Evolutionary conservation across 768 basidiomycete species (phyloP).

Genomic region (Lentinula sp.): DNA sequence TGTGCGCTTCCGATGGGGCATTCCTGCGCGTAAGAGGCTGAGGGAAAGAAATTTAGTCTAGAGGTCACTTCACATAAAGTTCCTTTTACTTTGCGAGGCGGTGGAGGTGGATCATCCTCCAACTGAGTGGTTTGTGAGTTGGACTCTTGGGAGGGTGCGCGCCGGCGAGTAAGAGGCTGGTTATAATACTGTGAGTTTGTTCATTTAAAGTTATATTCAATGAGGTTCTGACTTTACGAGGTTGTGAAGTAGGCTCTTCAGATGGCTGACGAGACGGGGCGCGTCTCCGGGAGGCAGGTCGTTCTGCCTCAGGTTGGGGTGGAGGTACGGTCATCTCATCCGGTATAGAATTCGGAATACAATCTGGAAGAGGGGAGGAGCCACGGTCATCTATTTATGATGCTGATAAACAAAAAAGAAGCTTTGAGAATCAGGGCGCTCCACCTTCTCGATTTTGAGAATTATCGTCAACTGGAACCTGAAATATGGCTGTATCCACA

Average conservation of each 20-base stretch:
- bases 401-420: neutral
- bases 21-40: slow-evolving; percentile 38
- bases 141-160: neutral
- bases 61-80: neutral
- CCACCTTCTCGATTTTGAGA: slow-evolving; percentile 5
- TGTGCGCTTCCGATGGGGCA: too few relatives aligned
- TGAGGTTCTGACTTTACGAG: neutral
- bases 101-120: slow-evolving; percentile 10
- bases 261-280: slow-evolving; percentile 32
- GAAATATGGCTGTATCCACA: slow-evolving; percentile 25
- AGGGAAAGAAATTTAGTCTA: neutral
- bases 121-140: neutral
- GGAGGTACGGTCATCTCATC: slow-evolving; percentile 42
- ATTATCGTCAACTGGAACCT: neutral
- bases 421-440: slow-evolving; percentile 6
- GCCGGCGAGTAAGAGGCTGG: neutral
- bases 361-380: slow-evolving; percentile 38
- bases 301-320: slow-evolving; percentile 23
- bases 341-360: slow-evolving; percentile 46
- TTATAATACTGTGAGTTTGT: neutral
- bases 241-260: slow-evolving; percentile 22
- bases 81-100: slow-evolving; percentile 24
- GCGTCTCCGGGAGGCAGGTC: neutral
- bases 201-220: neutral
- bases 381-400: slow-evolving; percentile 11